Evolutionary conservation across 192 early-diverging fungal genomes (phyloP).

Genomic region (Backusella circina): DNA sequence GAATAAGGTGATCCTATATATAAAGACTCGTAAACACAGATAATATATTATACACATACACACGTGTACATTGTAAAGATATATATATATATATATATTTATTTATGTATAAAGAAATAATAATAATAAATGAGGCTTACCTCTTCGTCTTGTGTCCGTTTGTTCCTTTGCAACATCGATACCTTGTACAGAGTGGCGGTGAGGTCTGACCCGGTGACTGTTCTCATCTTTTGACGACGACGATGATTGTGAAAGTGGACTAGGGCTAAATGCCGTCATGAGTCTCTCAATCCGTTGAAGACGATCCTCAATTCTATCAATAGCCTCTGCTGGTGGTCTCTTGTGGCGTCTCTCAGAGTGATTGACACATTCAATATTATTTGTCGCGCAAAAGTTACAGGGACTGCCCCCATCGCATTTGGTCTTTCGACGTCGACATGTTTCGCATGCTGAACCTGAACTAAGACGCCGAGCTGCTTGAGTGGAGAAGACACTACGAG

Average conservation of each 20-base stretch:
- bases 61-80: neutral
- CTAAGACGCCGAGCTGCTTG: constrained; percentile 18
- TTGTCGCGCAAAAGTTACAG: constrained; percentile 26
- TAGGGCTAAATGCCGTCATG: constrained; percentile 32
- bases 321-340: constrained; percentile 20
- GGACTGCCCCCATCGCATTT: constrained; percentile 36
- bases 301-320: constrained; percentile 37
- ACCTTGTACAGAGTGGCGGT: constrained; percentile 35
- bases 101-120: neutral
- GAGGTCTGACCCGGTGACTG: constrained; percentile 9
- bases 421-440: constrained; percentile 33
- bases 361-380: constrained; percentile 31
- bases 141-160: constrained; percentile 17
- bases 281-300: constrained; percentile 31
- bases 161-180: constrained; percentile 34
- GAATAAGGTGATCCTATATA: constrained; percentile 7
- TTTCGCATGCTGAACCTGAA: constrained; percentile 35
- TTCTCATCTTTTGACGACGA: neutral
- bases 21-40: too few species aligned
- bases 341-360: constrained; percentile 24
- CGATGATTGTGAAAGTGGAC: constrained; percentile 22
- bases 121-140: constrained; percentile 1
- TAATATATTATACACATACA: neutral
- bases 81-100: neutral
- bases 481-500: constrained; percentile 25